Base-by-base conservation (phyloP, 2,329 filamentous ascomycete genomes). In the Trichophyton simii region DNA sequence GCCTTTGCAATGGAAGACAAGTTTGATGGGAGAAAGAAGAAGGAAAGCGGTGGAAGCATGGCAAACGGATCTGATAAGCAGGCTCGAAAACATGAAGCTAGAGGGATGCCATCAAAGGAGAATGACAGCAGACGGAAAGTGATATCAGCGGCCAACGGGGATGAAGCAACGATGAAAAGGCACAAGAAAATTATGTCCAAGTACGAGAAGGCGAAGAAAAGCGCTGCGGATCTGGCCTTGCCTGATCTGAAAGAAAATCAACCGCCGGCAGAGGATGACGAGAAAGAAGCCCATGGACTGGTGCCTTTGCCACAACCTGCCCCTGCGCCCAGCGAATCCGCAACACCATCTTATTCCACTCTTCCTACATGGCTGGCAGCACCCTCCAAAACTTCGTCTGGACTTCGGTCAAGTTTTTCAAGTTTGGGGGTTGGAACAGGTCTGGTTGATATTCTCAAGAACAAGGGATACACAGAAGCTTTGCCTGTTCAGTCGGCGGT, bases 241-340 rank as follows among this genome's bases (percentile, higher is more conserved):
- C 15, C 42, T 28, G n/a, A 15, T 11, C 34, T 36, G 13, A 60
- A 34, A 15, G 15, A 52, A 38, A 25, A n/a, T 36, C 9, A 11
- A 38, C 34, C 11, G 34, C 34, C 34, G 22, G 18, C 4, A 15
- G 38, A 11, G 20, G 44, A 4, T 8, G 44, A 36, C 1, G 20
- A 3, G 28, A 11, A 41, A 57, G 58, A 50, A 67, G 71, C 85
- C 2, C 85, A 91, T 71, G 89, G 89, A 22, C 78, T 97, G 0
- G 84, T 87, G 61, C 91, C 90, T 5, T 78, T 96, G 20, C 91
- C 91, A 6, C 91, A 96, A 67, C 91, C 89, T 11, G 81, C 82
- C 36, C 60, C 72, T 20, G 70, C 72, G 59, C 83, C 85, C 52
- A 75, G 81, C 36, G 80, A 85, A 54, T 75, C 81, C 34, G 77